A percentile compares a stretch with the other conserved stretches of the same genome.
These are phyloP conservation scores for Verticillium isaacii DNA, from an alignment of 2,329 filamentous ascomycete species.

Conservation along the genomic window DNA sequence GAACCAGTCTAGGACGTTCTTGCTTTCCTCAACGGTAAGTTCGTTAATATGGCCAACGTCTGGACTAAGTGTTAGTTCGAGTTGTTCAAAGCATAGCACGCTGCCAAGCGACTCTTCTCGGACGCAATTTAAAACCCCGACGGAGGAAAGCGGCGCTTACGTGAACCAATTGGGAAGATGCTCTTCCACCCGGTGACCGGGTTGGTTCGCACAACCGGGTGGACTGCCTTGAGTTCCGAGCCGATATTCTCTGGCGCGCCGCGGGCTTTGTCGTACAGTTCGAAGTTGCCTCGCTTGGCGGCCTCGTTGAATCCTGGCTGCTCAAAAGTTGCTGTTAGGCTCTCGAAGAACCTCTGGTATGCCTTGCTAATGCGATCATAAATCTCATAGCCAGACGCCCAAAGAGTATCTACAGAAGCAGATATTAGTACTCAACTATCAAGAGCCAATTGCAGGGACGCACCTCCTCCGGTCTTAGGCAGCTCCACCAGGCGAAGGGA, in stretches of 20 bases:
- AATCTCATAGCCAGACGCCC: slow-evolving; percentile 58
- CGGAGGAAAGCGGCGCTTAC: too few relatives aligned
- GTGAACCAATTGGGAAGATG: slow-evolving; percentile 33
- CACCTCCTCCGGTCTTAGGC: slow-evolving; percentile 46
- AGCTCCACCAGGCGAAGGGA: slow-evolving; percentile 53
- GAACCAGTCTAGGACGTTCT: slow-evolving; percentile 35
- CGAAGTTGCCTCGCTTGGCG: slow-evolving; percentile 23
- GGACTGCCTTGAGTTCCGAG: slow-evolving; percentile 38
- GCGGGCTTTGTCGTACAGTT: slow-evolving; percentile 26
- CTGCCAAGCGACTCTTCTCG: too few relatives aligned
- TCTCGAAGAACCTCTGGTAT: slow-evolving; percentile 47
- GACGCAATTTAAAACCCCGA: too few relatives aligned
- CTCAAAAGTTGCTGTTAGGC: slow-evolving; percentile 41
- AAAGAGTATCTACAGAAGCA: slow-evolving; percentile 44
- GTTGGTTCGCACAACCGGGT: slow-evolving; percentile 56
- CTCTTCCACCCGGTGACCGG: slow-evolving; percentile 59
- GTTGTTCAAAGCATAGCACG: too few relatives aligned
- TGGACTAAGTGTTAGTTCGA: slow-evolving; percentile 5
- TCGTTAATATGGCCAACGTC: slow-evolving; percentile 37
- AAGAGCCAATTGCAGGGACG: not conserved
- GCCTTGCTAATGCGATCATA: slow-evolving; percentile 50
- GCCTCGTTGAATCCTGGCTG: slow-evolving; percentile 30
- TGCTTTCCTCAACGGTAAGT: slow-evolving; percentile 35
- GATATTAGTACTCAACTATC: not conserved
- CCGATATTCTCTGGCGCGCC: slow-evolving; percentile 40